Conservation (phyloP, 2,329 filamentous ascomycete species). For the Penicillium sp. region DNA sequence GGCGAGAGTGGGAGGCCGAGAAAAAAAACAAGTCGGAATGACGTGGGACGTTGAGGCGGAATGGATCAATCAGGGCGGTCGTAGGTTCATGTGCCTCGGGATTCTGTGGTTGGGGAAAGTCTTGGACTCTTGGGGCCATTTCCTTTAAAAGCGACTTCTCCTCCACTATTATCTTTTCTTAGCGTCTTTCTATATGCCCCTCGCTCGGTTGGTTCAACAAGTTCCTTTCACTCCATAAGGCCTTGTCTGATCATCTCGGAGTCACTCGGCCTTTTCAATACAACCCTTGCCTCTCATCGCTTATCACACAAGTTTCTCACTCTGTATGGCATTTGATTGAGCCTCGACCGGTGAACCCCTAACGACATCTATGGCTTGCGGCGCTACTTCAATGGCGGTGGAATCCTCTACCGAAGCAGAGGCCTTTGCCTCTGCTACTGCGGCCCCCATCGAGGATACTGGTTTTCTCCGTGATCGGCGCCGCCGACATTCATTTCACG, state of each 20-base stretch:
- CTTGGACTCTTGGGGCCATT: too few relatives aligned
- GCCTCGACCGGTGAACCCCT: background rate
- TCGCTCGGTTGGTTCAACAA: slow-evolving; percentile 1
- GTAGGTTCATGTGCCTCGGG: slow-evolving; percentile 19
- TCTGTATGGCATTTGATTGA: slow-evolving; percentile 7
- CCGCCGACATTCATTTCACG: slow-evolving; percentile 47
- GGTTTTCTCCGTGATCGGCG: slow-evolving; percentile 39
- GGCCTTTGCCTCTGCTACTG: slow-evolving; percentile 26
- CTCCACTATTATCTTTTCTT: slow-evolving; percentile 10
- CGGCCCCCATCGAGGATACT: slow-evolving; percentile 33
- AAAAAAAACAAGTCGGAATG: slow-evolving; percentile 5
- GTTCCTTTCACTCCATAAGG: background rate
- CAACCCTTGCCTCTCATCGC: slow-evolving; percentile 1
- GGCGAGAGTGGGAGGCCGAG: slow-evolving; percentile 14
- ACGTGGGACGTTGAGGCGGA: slow-evolving; percentile 8
- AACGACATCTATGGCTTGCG: slow-evolving; percentile 36
- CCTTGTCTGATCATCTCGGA: background rate
- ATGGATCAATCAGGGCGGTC: slow-evolving; percentile 17
- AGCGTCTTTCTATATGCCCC: background rate
- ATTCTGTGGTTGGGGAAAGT: slow-evolving; percentile 23
- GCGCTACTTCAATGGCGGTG: slow-evolving; percentile 40
- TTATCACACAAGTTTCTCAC: background rate
- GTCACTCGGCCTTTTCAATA: background rate
- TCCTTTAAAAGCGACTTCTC: too few relatives aligned
- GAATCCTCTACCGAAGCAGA: slow-evolving; percentile 33